Percentiles rank a stretch among this genome's conserved stretches.
Evolutionary conservation across 306 rosid genomes (phyloP).

Genomic region (Canavalia ensiformis): DNA sequence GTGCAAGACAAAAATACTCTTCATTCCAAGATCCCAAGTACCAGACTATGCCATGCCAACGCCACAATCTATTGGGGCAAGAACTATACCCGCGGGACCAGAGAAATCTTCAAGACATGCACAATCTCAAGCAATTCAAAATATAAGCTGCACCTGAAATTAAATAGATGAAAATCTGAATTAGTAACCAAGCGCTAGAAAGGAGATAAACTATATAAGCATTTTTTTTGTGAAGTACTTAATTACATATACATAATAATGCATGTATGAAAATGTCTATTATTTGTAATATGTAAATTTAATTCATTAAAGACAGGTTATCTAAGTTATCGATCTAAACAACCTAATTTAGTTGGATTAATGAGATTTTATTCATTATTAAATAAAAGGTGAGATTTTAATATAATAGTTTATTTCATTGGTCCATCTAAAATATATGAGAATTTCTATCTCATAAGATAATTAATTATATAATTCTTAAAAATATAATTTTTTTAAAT

Average conservation of each 20-base stretch:
- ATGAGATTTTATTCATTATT: too few relatives aligned
- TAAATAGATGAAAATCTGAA: neutral
- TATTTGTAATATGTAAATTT: neutral
- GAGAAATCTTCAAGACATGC: conserved; percentile 2
- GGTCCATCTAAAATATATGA: too few relatives aligned
- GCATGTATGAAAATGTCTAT: neutral
- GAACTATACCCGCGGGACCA: neutral
- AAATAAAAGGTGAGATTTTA: too few relatives aligned
- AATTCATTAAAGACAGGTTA: neutral
- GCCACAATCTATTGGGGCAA: conserved; percentile 11
- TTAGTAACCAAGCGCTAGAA: neutral
- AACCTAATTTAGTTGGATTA: too few relatives aligned
- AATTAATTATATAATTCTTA: too few relatives aligned
- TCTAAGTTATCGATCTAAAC: too few relatives aligned
- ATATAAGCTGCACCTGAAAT: conserved; percentile 1
- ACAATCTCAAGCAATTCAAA: neutral
- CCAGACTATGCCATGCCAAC: neutral
- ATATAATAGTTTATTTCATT: too few relatives aligned
- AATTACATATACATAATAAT: neutral
- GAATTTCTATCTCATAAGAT: too few relatives aligned
- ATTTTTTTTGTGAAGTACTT: neutral
- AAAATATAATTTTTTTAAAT: neutral
- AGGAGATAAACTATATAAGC: neutral
- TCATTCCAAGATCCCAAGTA: neutral
- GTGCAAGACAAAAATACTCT: neutral